Base-by-base conservation (phyloP, 1,284 basidiomycete species). In the Caloboletus firmus region DNA sequence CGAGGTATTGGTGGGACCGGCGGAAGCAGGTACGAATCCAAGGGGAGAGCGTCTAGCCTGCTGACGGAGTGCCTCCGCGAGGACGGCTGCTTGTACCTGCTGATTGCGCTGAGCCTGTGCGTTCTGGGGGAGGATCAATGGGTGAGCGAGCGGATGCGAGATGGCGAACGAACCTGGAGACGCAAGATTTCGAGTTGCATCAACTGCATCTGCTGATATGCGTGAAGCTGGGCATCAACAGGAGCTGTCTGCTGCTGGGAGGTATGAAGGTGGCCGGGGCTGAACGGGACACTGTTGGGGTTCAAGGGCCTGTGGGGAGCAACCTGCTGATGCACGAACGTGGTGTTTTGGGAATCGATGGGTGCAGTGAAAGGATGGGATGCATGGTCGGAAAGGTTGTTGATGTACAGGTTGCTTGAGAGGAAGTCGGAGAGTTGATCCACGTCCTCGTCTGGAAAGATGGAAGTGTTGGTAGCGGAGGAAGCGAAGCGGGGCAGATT, bases 111-210 rank as follows among this genome's bases (percentile, higher is more conserved):
- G 67, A 36, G 52, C 69, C 63, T 76, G 75, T n/a, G 68, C 64
- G n/a, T 65, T 69, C 71, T 74, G 49, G 17, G 9, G 8, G 13
- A 28, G 39, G 36, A 39, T 54, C 4, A 45, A 47, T 39, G 42
- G 0, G 35, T 26, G 46, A 17, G 56, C 2, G 40, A n/a, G 20
- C 4, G 47, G 31, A 30, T 7, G 4, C 18, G 22, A 28, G 41
- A 59, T 9, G 59, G 53, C 11, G 32, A 40, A 73, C 79, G 56
- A 59, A 85, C 89, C 85, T 91, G 89, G 59, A 91, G 80, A 62
- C 82, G 81, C 65, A 90, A 72, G 62, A 91, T 80, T 73, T 92
- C 89, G 59, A 91, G 75, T 68, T 91, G 89, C 75, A 91, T 80
- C 77, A 90, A 78, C 73, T 91, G 89, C 78, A 91, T 79, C 70